These are phyloP conservation scores for Arabis hirsuta DNA, from an alignment of 345 rosid species.

Conservation along the genomic window DNA sequence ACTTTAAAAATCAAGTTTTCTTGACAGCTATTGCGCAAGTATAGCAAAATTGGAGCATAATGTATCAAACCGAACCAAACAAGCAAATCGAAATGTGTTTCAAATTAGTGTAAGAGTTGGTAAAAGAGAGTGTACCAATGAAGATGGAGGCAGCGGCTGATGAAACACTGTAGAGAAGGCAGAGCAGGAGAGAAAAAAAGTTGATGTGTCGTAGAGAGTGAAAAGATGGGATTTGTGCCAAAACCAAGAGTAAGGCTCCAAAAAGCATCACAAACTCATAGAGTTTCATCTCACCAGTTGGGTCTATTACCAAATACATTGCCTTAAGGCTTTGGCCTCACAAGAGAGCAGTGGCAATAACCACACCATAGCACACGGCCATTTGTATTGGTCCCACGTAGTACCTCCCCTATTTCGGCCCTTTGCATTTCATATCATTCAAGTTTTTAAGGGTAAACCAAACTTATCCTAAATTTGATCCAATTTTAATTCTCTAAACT, in stretches of 20 bases:
- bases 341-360: conserved; percentile 66
- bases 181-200: conserved; percentile 62
- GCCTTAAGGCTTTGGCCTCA: conserved; percentile 89
- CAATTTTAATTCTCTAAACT: too few relatives aligned
- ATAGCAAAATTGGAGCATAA: too few relatives aligned
- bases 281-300: conserved; percentile 73
- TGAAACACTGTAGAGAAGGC: too few relatives aligned
- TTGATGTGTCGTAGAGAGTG: conserved; percentile 62
- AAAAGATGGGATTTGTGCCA: conserved; percentile 54
- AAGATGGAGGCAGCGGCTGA: too few relatives aligned
- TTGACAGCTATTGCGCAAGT: too few relatives aligned
- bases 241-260: conserved; percentile 66
- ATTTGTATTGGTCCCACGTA: conserved; percentile 89
- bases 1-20: background rate
- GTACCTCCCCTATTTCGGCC: conserved; percentile 80
- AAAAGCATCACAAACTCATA: conserved; percentile 71
- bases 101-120: too few relatives aligned
- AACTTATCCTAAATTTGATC: too few relatives aligned
- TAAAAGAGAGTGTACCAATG: too few relatives aligned
- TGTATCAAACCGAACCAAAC: too few relatives aligned
- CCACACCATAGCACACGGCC: conserved; percentile 77
- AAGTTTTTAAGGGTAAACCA: background rate
- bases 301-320: conserved; percentile 58
- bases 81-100: too few relatives aligned
- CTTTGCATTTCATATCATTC: conserved; percentile 35